Percentiles rank a stretch among this genome's conserved stretches.
These are phyloP conservation scores for Phytophthora sojae DNA, from an alignment of 352 stramenopile species.

Conservation along the genomic window DNA sequence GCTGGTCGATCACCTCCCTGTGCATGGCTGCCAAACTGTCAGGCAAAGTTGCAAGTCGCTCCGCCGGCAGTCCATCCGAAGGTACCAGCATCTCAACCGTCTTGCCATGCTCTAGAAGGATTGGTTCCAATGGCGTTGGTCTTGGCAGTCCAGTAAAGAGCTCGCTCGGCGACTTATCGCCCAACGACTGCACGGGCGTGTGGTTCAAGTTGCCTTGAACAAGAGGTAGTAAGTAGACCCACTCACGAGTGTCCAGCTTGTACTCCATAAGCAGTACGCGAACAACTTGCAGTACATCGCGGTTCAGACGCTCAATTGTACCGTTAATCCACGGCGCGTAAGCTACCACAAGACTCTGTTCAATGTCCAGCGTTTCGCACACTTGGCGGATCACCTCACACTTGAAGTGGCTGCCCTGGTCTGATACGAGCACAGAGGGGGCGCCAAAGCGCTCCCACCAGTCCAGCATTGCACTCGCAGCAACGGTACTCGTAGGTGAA, in stretches of 20 bases:
- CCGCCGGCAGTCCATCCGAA: neutral
- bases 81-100: neutral
- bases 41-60: neutral
- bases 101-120: neutral
- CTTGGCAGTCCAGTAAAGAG: constrained; percentile 23
- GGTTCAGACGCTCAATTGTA: constrained; percentile 27
- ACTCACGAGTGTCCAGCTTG: constrained; percentile 8
- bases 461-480: constrained; percentile 9
- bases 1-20: neutral
- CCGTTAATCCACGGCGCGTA: constrained; percentile 28
- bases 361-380: neutral
- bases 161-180: constrained; percentile 5
- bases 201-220: constrained; percentile 31
- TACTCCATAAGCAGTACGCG: constrained; percentile 19
- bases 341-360: constrained; percentile 1
- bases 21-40: neutral
- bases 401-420: constrained; percentile 27
- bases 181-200: constrained; percentile 15
- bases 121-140: neutral
- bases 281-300: constrained; percentile 24
- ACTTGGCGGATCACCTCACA: constrained; percentile 3
- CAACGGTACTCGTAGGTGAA: constrained; percentile 9
- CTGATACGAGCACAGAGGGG: constrained; percentile 12
- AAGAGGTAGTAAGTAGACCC: constrained; percentile 17
- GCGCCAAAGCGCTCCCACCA: constrained; percentile 25